Base-by-base conservation (phyloP, 495 filamentous ascomycete species). In the Hypoxylon intermedium region DNA sequence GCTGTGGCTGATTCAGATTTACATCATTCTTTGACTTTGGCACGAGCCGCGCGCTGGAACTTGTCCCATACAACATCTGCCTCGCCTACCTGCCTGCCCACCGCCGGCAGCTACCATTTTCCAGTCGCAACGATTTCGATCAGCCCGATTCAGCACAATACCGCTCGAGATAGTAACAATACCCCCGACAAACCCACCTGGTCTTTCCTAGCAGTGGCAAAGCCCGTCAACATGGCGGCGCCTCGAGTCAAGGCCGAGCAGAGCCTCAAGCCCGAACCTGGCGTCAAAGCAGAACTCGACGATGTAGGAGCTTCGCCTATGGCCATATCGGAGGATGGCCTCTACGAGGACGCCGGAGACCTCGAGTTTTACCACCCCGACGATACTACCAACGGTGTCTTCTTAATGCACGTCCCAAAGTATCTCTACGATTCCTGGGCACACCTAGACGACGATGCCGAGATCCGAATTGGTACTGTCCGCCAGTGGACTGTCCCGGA, bases 301-400 rank as follows among this genome's bases (percentile, higher is more conserved):
- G 49, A 65, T 40, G 79, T 74, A 48, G 76, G 77, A 47, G 82
- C 79, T 55, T 80, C 87, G 26, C 84, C 89, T 23, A 79, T 77
- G 19, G 79, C 78, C 41, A 75, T 88, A 33, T 83, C 85, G 23
- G 88, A 92, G 41, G 87, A 92, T 19, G 90, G 91, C 63, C 77
- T 90, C 53, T 91, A 91, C 58, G 92, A 97, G 73, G 92, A 97
- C 72, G 88, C 90, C 3, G 90, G 90, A 45, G 92, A 97, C 61
- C 78, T 96, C 24, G 86, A 90, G 34, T 93, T 96, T 55, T 81
- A 82, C 45, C 77, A 83, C 40, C 76, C 80, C 6, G 74, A 73
- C 13, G 56, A 70, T n/a, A 34, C 42, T 9, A 37, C 34, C 34
- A 67, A 75, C 45, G 67, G 70, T 15, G 75, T 91, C 38, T 95